Percentiles rank a stretch among this genome's conserved stretches.
Conservation (phyloP, 768 basidiomycete species). For the Rhodotorula toruloides region DNA sequence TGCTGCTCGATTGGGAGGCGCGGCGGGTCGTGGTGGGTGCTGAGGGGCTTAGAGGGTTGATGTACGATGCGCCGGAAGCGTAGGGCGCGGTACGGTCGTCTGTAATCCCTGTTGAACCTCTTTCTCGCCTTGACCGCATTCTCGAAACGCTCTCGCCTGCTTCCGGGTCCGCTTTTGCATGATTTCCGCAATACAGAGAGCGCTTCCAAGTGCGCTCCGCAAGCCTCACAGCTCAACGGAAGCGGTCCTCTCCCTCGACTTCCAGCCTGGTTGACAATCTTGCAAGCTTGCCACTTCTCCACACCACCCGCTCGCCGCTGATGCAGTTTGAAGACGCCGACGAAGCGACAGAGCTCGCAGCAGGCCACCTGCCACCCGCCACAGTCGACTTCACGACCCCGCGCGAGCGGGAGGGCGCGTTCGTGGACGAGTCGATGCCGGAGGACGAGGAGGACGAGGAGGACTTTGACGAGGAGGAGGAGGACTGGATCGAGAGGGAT, state of each 20-base stretch:
- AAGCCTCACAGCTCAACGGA: too few relatives aligned
- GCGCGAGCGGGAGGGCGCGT: background rate
- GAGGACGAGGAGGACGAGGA: constrained; percentile 7
- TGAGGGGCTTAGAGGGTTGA: background rate
- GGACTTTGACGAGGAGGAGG: constrained; percentile 43
- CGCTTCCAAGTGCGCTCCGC: too few relatives aligned
- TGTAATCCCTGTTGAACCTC: background rate
- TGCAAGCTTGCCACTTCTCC: too few relatives aligned
- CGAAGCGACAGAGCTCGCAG: constrained; percentile 7
- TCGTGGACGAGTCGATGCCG: constrained; percentile 9
- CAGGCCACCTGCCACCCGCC: background rate
- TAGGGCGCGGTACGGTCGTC: background rate
- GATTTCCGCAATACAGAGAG: too few relatives aligned
- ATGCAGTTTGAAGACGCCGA: constrained; percentile 32
- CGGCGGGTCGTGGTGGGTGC: background rate
- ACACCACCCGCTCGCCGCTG: too few relatives aligned
- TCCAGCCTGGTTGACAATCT: too few relatives aligned
- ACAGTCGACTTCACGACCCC: background rate
- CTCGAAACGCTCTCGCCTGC: too few relatives aligned
- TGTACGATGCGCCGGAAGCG: constrained; percentile 26
- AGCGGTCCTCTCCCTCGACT: background rate
- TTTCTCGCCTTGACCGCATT: background rate
- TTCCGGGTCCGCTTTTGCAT: background rate
- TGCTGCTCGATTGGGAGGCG: background rate
- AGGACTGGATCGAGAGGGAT: constrained; percentile 50